Base-by-base conservation (phyloP, 768 basidiomycete genomes). In the Xanthoconium stramineum region DNA sequence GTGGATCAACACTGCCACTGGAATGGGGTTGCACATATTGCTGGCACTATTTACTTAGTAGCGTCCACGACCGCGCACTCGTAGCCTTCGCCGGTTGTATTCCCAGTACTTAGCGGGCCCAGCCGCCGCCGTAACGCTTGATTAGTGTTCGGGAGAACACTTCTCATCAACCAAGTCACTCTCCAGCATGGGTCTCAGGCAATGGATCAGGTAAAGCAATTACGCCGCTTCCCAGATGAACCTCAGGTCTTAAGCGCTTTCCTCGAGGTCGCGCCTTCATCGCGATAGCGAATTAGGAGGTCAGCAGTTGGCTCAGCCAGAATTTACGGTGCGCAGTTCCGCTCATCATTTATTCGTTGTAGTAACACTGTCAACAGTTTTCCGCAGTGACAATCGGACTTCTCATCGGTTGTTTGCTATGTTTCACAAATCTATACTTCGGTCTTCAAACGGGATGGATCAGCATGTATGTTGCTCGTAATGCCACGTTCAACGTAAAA, bases 391-490 rank as follows among this genome's bases (percentile, higher is more conserved):
- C 81, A 24, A 77, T 91, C 9, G 95, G 95, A 1, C 80, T 97
- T 24, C 73, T 83, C 13, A 94, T 96, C 53, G 94, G 94, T 20
- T 88, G 88, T 61, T 72, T 95, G 33, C 78, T 97, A 59, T 94
- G 92, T 71, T 93, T 94, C 70, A 97, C 94, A 30, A 98, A 98
- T 68, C 77, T 95, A 48, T 92, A 89, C 65, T 83, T 92, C 58
- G 91, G 91, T 10, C 78, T 94, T 5, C 90, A 93, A 71, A 91
- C 91, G 2, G 91, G 91, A 68, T 94, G 90, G 87, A 91, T 93
- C 60, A 86, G 85, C 64, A 93, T 93, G 91, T 90, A 62, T 49
- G 82, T 55, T 43, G 65, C 45, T 46, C 28, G 12, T 29, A 17
- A 13, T 15, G 7, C 19, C 43, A 5, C 24, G 20, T 36, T 29